Evolutionary conservation across 106 monocot species (phyloP).

Genomic region (Ottelia alismoides): DNA sequence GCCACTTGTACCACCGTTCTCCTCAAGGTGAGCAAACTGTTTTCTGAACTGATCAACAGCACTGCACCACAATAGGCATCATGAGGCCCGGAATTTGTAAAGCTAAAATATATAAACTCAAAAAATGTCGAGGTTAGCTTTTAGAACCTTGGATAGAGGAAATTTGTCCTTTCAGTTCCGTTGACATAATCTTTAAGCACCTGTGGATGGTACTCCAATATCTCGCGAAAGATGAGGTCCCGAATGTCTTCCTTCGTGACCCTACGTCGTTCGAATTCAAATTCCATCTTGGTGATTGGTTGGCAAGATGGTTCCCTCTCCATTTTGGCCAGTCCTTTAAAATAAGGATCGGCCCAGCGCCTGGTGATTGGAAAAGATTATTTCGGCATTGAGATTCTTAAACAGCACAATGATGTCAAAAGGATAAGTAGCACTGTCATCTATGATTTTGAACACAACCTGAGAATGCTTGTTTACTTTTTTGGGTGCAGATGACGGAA

Average conservation of each 20-base stretch:
- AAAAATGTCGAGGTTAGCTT: background rate
- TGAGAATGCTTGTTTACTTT: no score
- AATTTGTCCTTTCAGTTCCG: slow-evolving; percentile 63
- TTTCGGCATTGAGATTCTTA: no score
- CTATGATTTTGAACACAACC: no score
- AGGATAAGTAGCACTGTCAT: no score
- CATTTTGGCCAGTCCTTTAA: slow-evolving; percentile 67
- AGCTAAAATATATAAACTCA: background rate
- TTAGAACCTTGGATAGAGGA: slow-evolving; percentile 74
- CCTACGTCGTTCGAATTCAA: slow-evolving; percentile 85
- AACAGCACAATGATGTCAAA: no score
- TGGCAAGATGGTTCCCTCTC: slow-evolving; percentile 92
- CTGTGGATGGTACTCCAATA: slow-evolving; percentile 91
- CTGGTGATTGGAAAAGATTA: slow-evolving; percentile 21
- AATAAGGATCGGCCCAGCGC: slow-evolving; percentile 85
- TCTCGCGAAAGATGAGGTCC: slow-evolving; percentile 85
- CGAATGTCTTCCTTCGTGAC: slow-evolving; percentile 77
- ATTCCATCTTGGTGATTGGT: slow-evolving; percentile 85
- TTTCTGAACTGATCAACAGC: slow-evolving; percentile 84
- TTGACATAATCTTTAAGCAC: slow-evolving; percentile 66
- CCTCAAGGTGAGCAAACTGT: slow-evolving; percentile 83
- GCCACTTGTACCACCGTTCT: slow-evolving; percentile 69
- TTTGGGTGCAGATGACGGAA: no score
- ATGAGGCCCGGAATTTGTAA: background rate
- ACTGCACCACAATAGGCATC: slow-evolving; percentile 24